A percentile compares a stretch with the other conserved stretches of the same genome.
Conservation (phyloP, 2,329 filamentous ascomycete species). For the Juglanconis oblonga region DNA sequence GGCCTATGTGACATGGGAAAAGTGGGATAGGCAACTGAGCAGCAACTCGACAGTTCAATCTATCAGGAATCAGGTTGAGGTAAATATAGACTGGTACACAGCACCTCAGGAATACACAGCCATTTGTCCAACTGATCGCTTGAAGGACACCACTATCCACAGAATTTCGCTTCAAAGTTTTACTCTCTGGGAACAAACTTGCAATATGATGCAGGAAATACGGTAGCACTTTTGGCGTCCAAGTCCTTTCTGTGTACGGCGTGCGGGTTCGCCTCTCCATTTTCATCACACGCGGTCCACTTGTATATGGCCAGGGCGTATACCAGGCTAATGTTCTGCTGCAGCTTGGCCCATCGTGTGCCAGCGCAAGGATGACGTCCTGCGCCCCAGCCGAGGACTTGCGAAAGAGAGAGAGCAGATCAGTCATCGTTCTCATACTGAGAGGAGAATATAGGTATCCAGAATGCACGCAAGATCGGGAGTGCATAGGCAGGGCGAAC, state of each 20-base stretch:
- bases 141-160: background rate
- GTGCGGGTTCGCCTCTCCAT: background rate
- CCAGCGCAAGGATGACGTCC: conserved; percentile 19
- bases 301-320: conserved; percentile 16
- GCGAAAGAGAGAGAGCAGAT: background rate
- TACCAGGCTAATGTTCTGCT: conserved; percentile 17
- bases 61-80: no score
- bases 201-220: background rate
- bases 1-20: no score
- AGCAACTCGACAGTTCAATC: no score
- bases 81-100: no score
- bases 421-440: background rate
- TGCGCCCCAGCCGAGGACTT: conserved; percentile 19
- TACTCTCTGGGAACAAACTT: background rate
- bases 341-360: conserved; percentile 20
- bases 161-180: background rate
- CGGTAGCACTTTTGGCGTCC: no score
- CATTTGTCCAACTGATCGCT: no score
- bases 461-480: background rate
- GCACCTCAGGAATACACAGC: no score
- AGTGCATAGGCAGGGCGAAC: background rate
- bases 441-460: background rate
- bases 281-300: conserved; percentile 15
- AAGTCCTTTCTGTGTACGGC: background rate
- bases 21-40: no score